Evolutionary conservation across 2,329 filamentous ascomycete genomes (phyloP).

Genomic region (Leptographium radiaticola): DNA sequence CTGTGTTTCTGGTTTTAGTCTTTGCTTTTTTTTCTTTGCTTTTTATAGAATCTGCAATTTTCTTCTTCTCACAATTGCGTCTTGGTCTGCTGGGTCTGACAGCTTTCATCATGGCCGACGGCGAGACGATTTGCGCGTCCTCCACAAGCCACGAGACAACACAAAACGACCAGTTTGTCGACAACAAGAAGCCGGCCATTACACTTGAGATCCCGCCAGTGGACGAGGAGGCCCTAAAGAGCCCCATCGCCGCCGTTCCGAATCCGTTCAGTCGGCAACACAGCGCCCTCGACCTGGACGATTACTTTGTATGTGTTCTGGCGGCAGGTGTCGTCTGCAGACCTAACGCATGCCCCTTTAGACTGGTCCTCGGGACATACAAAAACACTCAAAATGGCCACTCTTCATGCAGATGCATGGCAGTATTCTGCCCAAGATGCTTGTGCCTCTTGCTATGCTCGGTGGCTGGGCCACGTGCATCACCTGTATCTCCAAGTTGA

Average conservation of each 20-base stretch:
- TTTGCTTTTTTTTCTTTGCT: too few relatives aligned
- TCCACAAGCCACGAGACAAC: not conserved
- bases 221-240: not conserved
- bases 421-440: conserved; percentile 58
- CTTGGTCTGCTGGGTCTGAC: too few relatives aligned
- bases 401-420: conserved; percentile 66
- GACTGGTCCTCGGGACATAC: conserved; percentile 52
- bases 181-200: not conserved
- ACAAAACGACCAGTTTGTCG: not conserved
- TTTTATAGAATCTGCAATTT: too few relatives aligned
- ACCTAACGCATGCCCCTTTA: not conserved
- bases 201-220: too few relatives aligned
- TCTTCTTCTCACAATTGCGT: too few relatives aligned
- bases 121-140: not conserved
- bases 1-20: too few relatives aligned
- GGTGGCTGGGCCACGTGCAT: conserved; percentile 54
- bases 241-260: conserved; percentile 14
- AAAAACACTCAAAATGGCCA: conserved; percentile 66
- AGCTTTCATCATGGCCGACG: not conserved
- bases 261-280: conserved; percentile 22
- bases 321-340: too few relatives aligned
- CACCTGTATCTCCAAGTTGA: conserved; percentile 23
- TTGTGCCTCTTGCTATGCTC: conserved; percentile 52
- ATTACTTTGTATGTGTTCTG: conserved; percentile 27
- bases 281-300: conserved; percentile 25